Percentiles rank a stretch among this genome's conserved stretches.
Conservation (phyloP, 2,329 filamentous ascomycete genomes). For the Boeremia lycopersici region DNA sequence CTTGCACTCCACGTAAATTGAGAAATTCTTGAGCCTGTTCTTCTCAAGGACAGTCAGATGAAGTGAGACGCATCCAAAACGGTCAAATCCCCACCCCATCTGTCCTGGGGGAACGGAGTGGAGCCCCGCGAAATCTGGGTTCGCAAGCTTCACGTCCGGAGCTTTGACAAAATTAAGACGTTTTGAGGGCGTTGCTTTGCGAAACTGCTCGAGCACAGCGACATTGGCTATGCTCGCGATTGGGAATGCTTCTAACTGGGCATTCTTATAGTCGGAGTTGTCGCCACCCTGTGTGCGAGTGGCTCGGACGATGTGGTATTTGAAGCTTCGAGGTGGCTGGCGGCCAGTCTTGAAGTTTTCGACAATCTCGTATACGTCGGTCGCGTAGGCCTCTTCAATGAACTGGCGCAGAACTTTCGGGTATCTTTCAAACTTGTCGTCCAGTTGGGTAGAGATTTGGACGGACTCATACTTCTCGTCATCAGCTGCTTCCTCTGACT, state of each 20-base stretch:
- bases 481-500: background rate
- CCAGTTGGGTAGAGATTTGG: background rate
- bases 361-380: background rate
- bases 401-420: background rate
- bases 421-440: background rate
- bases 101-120: conserved; percentile 10
- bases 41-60: background rate
- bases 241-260: background rate
- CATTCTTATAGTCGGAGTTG: background rate
- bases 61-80: conserved; percentile 5
- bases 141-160: background rate
- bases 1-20: conserved; percentile 3
- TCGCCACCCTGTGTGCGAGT: background rate
- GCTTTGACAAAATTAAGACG: background rate
- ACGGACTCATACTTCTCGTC: background rate
- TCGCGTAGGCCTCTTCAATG: background rate
- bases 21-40: background rate
- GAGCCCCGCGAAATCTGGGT: background rate
- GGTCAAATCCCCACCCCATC: conserved; percentile 16
- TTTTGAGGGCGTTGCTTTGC: background rate
- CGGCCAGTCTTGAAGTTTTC: background rate
- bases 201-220: background rate
- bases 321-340: background rate
- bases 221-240: background rate
- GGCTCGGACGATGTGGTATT: background rate